Base-by-base conservation (phyloP, 2,329 filamentous ascomycete genomes). In the Clonostachys solani region DNA sequence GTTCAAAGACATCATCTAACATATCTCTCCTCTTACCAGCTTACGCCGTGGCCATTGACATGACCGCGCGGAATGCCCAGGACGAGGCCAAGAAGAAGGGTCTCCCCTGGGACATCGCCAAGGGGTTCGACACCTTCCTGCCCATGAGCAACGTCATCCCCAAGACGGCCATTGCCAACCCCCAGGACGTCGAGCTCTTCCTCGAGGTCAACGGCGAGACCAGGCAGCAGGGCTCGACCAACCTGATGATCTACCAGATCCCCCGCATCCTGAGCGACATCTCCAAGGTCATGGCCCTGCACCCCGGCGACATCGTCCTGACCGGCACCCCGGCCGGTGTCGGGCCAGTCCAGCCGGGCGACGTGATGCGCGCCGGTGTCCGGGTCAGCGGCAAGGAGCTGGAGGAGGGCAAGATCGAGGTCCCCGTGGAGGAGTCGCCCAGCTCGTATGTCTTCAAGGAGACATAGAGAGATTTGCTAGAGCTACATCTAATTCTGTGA, bases 271-370 rank as follows among this genome's bases (percentile, higher is more conserved):
- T 99, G 61, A 88, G 86, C 60, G 91, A 96, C 71, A 95, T 99
- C 62, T 94, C 89, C 54, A 86, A 86, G 64, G 92, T 97, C 49
- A 96, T 97, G 91, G 91, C 90, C 9, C 75, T 99, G 49, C 86
- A 95, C 68, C 82, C 87, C 60, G 94, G 92, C 43, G 94, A 99
- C 67, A 84, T 99, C 60, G 83, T 99, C 43, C 72, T 99, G 57
- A 99, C 94, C n/a, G 94, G 94, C 16, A 99, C 94, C 44, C 94
- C 94, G 44, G 96, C 96, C 72, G 94, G 94, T 12, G 94, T 99
- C 2, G 94, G 94, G 2, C 78, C 84, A 17, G 91, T 96, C 2
- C 81, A 84, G 50, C 83, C 88, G 2, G 94, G 94, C 3, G 92
- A 99, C 69, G 75, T 92, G 33, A 89, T 99, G 79, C 85, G 78